Conservation (phyloP, 2,329 filamentous ascomycete species). For the Sarocladium brachiariae region DNA sequence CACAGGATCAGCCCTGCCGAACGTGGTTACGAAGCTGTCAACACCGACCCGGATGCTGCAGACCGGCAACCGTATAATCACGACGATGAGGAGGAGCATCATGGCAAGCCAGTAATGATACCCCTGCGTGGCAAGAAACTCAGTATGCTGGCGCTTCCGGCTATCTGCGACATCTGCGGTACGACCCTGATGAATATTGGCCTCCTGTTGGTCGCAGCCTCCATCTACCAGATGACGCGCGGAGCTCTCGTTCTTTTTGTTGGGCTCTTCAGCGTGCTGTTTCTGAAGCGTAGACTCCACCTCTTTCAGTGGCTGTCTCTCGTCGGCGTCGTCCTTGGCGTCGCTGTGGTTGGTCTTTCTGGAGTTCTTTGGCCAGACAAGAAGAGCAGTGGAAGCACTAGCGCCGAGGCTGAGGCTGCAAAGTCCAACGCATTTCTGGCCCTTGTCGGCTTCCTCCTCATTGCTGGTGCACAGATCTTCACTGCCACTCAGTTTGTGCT, state of each 20-base stretch:
- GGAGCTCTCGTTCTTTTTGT: constrained; percentile 94
- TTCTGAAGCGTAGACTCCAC: constrained; percentile 71
- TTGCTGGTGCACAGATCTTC: constrained; percentile 92
- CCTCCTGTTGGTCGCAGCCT: constrained; percentile 85
- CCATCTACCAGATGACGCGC: constrained; percentile 98
- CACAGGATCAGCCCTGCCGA: constrained; percentile 34
- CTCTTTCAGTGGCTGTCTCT: constrained; percentile 92
- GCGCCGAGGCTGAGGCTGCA: constrained; percentile 30
- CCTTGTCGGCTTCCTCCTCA: constrained; percentile 77
- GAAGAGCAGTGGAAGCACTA: constrained; percentile 35
- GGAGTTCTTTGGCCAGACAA: constrained; percentile 72
- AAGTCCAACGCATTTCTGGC: constrained; percentile 39
- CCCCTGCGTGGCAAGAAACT: constrained; percentile 66
- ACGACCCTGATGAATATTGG: constrained; percentile 98
- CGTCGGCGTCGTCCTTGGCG: constrained; percentile 78
- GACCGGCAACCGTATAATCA: constrained; percentile 39
- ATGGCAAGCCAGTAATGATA: constrained; percentile 31
- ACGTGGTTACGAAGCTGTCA: constrained; percentile 61
- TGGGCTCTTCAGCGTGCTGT: constrained; percentile 87
- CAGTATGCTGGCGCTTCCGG: constrained; percentile 71
- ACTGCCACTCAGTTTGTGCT: constrained; percentile 94
- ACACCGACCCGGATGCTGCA: constrained; percentile 34
- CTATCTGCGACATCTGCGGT: constrained; percentile 87
- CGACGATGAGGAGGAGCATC: constrained; percentile 18
- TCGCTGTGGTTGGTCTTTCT: constrained; percentile 82